Conservation (phyloP, 2,329 filamentous ascomycete genomes). For the Alternaria infectoria region DNA sequence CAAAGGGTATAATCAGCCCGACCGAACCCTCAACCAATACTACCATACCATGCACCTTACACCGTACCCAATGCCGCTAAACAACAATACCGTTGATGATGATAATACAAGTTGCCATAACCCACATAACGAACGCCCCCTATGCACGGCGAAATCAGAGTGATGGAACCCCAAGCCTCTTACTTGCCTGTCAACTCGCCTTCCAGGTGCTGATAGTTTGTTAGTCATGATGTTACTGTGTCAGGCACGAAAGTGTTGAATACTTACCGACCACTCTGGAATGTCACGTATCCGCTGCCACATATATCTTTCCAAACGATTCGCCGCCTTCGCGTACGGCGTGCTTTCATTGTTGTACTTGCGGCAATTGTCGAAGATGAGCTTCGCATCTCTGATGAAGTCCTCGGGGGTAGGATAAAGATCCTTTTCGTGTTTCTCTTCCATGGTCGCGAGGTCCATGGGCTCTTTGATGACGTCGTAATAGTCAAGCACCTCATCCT, state of each 20-base stretch:
- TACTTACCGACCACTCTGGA: conserved; percentile 75
- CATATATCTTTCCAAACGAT: conserved; percentile 93
- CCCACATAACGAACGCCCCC: neutral
- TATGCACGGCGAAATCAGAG: neutral
- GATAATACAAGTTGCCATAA: neutral
- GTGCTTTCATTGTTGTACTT: conserved; percentile 97
- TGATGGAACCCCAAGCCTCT: neutral
- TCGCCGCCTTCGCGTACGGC: conserved; percentile 92
- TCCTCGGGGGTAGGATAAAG: conserved; percentile 91
- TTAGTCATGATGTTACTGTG: conserved; percentile 2
- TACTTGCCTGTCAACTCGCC: conserved; percentile 39
- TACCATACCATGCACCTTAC: conserved; percentile 8
- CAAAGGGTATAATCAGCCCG: conserved; percentile 13
- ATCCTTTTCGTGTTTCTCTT: conserved; percentile 91
- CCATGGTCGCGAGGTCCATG: conserved; percentile 97
- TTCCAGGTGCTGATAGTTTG: conserved; percentile 34
- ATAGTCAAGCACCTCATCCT: conserved; percentile 97
- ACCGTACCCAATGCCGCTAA: conserved; percentile 26
- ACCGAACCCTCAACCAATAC: neutral
- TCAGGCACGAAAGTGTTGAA: neutral
- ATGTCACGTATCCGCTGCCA: conserved; percentile 90
- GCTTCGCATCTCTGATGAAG: conserved; percentile 84
- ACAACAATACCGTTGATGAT: neutral
- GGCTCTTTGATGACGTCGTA: conserved; percentile 98
- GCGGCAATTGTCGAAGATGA: conserved; percentile 94